Conservation (phyloP, 371 early-diverging fungal genomes). For the Lichtheimia corymbifera region DNA sequence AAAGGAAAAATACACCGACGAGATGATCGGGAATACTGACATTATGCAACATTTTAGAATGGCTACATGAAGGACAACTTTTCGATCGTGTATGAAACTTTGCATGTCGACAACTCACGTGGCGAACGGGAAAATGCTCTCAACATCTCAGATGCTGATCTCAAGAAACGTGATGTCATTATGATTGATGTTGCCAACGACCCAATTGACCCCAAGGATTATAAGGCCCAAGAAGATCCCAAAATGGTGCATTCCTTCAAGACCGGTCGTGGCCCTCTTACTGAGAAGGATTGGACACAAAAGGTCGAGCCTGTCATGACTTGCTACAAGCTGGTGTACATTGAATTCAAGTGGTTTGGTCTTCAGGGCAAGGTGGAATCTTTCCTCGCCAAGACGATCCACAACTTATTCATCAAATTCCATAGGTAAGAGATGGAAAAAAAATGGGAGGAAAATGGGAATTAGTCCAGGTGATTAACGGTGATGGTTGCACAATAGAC, state of each 20-base stretch:
- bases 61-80: slow-evolving; percentile 74
- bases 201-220: slow-evolving; percentile 52
- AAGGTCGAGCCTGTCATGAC: slow-evolving; percentile 75
- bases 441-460: no score
- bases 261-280: slow-evolving; percentile 72
- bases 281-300: slow-evolving; percentile 33
- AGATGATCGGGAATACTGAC: neutral
- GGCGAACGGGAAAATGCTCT: slow-evolving; percentile 72
- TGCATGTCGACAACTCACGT: slow-evolving; percentile 70
- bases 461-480: no score
- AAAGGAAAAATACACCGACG: neutral
- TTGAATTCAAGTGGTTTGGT: slow-evolving; percentile 76
- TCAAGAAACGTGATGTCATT: slow-evolving; percentile 64
- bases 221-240: slow-evolving; percentile 68
- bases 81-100: slow-evolving; percentile 72
- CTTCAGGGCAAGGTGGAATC: slow-evolving; percentile 65
- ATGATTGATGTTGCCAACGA: slow-evolving; percentile 70
- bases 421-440: slow-evolving; percentile 26
- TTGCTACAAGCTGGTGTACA: slow-evolving; percentile 76
- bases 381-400: slow-evolving; percentile 47
- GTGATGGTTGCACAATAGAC: slow-evolving; percentile 21
- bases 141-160: slow-evolving; percentile 32
- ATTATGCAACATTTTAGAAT: slow-evolving; percentile 32
- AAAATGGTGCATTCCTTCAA: slow-evolving; percentile 61
- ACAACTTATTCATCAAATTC: slow-evolving; percentile 38